Conservation (phyloP, 257 asterid genomes). For the Lavandula angustifolia region DNA sequence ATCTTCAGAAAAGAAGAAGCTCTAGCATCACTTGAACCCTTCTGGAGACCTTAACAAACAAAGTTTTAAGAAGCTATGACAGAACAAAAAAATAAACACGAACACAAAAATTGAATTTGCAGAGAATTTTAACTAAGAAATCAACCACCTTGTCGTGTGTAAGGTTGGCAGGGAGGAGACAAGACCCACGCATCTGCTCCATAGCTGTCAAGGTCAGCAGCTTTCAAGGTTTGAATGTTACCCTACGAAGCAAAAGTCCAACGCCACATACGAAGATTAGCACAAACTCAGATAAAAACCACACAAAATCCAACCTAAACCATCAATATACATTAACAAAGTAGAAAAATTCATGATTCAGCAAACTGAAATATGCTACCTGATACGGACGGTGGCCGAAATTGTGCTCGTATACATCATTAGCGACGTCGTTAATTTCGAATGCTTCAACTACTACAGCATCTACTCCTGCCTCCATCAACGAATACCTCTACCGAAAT, state of each 20-base stretch:
- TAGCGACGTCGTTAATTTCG: conserved; percentile 87
- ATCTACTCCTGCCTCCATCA: conserved; percentile 65
- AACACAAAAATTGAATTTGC: neutral
- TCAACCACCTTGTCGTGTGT: conserved; percentile 84
- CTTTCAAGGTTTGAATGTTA: conserved; percentile 87
- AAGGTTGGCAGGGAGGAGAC: conserved; percentile 99
- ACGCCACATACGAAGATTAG: conserved; percentile 13
- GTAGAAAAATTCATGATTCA: neutral
- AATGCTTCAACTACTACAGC: conserved; percentile 86
- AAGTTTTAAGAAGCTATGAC: conserved; percentile 27
- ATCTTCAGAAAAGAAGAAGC: conserved; percentile 82
- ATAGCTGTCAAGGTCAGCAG: conserved; percentile 73
- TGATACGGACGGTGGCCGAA: conserved; percentile 91
- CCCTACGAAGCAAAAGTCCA: conserved; percentile 53
- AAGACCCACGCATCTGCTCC: conserved; percentile 83
- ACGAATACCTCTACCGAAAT: conserved; percentile 63
- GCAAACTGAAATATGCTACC: conserved; percentile 39
- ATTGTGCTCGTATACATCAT: conserved; percentile 89
- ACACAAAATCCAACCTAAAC: conserved; percentile 7
- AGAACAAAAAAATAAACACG: neutral
- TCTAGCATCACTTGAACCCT: conserved; percentile 90
- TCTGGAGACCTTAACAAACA: conserved; percentile 75
- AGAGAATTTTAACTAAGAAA: conserved; percentile 3
- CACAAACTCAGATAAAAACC: conserved; percentile 12
- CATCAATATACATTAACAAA: neutral